A percentile compares a stretch with the other conserved stretches of the same genome.
These are phyloP conservation scores for Salisapilia sapeloensis DNA, from an alignment of 352 stramenopile species.

Conservation along the genomic window DNA sequence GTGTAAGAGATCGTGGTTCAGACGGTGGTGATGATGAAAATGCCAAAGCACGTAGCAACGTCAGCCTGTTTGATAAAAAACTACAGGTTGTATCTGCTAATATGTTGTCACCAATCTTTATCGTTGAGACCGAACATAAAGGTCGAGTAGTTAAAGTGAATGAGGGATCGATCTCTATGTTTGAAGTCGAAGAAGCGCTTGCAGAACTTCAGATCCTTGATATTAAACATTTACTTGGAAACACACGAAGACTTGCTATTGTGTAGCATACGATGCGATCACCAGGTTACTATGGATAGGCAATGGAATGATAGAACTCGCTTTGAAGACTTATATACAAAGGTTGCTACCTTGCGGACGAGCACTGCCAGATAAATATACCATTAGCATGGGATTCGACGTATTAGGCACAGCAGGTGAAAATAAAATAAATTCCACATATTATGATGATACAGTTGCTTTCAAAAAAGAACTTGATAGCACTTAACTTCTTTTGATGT, in stretches of 20 bases:
- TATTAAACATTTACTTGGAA: slow-evolving; percentile 27
- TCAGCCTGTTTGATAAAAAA: slow-evolving; percentile 26
- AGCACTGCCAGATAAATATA: too few relatives aligned
- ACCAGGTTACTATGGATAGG: too few relatives aligned
- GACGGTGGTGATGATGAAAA: neutral
- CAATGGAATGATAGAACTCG: too few relatives aligned
- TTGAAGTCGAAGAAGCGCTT: slow-evolving; percentile 19
- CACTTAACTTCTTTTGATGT: too few relatives aligned
- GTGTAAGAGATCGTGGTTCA: neutral
- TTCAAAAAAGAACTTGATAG: too few relatives aligned
- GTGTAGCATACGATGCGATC: too few relatives aligned
- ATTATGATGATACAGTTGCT: too few relatives aligned
- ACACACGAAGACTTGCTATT: slow-evolving; percentile 24
- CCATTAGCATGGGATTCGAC: too few relatives aligned
- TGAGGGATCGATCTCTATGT: slow-evolving; percentile 12
- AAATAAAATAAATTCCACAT: too few relatives aligned
- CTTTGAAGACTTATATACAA: too few relatives aligned
- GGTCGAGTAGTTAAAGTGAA: slow-evolving; percentile 12
- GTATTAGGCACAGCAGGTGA: too few relatives aligned
- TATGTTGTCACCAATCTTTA: slow-evolving; percentile 13
- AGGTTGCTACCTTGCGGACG: too few relatives aligned
- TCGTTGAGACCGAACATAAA: slow-evolving; percentile 15
- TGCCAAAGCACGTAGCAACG: slow-evolving; percentile 1
- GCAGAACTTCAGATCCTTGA: slow-evolving; percentile 24
- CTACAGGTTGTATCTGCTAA: slow-evolving; percentile 15